A percentile compares a stretch with the other conserved stretches of the same genome.
These are phyloP conservation scores for Phialophora macrospora DNA, from an alignment of 2,329 filamentous ascomycete species.

Conservation along the genomic window DNA sequence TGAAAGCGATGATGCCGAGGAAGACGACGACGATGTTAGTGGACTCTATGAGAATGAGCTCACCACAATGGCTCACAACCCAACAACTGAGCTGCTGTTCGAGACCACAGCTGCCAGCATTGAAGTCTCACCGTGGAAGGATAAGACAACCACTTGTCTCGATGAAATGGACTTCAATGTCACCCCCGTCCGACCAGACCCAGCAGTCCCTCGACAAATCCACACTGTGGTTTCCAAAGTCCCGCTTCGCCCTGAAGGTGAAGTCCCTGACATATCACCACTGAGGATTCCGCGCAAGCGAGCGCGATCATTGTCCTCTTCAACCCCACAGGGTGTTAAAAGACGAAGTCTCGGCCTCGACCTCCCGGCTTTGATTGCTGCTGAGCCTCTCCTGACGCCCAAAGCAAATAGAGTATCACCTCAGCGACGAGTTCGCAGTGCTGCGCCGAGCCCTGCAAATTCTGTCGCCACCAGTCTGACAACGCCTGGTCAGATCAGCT, in stretches of 20 bases:
- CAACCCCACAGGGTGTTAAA: constrained; percentile 42
- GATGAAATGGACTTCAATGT: constrained; percentile 34
- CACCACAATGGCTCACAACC: not conserved
- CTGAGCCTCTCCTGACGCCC: constrained; percentile 17
- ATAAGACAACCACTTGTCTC: not conserved
- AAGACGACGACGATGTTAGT: not conserved
- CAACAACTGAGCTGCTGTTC: not conserved
- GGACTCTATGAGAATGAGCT: not conserved
- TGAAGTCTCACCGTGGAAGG: constrained; percentile 14
- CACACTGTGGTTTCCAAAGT: constrained; percentile 75
- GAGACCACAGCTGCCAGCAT: constrained; percentile 18
- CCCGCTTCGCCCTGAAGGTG: constrained; percentile 69
- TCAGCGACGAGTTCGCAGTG: constrained; percentile 33
- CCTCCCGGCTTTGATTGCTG: not conserved
- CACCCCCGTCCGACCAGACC: constrained; percentile 60
- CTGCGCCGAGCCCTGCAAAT: constrained; percentile 35
- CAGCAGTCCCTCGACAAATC: constrained; percentile 59
- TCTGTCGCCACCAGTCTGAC: constrained; percentile 26
- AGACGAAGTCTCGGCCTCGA: constrained; percentile 27
- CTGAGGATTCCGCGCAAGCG: constrained; percentile 53
- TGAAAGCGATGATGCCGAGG: not conserved
- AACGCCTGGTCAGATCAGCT: constrained; percentile 37
- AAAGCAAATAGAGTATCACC: constrained; percentile 24
- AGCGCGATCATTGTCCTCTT: constrained; percentile 58
- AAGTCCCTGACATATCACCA: constrained; percentile 48